A percentile compares a stretch with the other conserved stretches of the same genome.
Conservation (phyloP, 352 stramenopile species). For the Phytophthora chlamydospora region DNA sequence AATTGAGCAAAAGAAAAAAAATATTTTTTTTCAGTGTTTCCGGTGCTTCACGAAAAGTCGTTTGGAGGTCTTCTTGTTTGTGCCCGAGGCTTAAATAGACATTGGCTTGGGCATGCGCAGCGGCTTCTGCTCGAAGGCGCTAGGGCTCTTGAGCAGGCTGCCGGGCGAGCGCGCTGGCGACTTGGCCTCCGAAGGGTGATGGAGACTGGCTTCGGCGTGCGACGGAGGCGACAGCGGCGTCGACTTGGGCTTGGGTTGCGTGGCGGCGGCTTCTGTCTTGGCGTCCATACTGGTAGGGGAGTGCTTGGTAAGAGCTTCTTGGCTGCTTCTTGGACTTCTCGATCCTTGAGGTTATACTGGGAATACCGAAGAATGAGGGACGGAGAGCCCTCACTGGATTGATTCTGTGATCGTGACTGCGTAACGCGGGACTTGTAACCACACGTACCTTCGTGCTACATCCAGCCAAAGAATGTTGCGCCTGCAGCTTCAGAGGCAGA, state of each 20-base stretch:
- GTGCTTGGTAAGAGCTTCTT: not conserved
- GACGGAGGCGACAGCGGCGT: conserved; percentile 3
- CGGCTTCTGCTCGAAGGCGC: conserved; percentile 62
- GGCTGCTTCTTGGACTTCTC: too few species aligned
- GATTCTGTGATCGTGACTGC: too few species aligned
- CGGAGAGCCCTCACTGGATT: too few species aligned
- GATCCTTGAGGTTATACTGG: too few species aligned
- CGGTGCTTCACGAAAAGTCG: not conserved
- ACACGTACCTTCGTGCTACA: too few species aligned
- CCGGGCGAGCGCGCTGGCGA: conserved; percentile 25
- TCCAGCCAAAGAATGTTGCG: too few species aligned
- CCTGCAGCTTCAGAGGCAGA: too few species aligned
- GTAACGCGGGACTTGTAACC: too few species aligned
- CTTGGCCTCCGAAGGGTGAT: conserved; percentile 9
- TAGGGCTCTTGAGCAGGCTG: conserved; percentile 48
- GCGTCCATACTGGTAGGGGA: conserved; percentile 14
- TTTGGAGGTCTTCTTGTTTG: not conserved
- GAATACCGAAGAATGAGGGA: too few species aligned
- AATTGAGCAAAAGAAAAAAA: not conserved
- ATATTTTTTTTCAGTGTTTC: not conserved
- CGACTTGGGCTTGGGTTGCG: conserved; percentile 7
- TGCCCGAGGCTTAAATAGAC: conserved; percentile 47
- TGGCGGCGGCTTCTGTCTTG: conserved; percentile 6
- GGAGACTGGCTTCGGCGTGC: not conserved
- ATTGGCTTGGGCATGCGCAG: conserved; percentile 75